Base-by-base conservation (phyloP, 2,329 filamentous ascomycete genomes). In the Teratosphaeria epicoccoides region DNA sequence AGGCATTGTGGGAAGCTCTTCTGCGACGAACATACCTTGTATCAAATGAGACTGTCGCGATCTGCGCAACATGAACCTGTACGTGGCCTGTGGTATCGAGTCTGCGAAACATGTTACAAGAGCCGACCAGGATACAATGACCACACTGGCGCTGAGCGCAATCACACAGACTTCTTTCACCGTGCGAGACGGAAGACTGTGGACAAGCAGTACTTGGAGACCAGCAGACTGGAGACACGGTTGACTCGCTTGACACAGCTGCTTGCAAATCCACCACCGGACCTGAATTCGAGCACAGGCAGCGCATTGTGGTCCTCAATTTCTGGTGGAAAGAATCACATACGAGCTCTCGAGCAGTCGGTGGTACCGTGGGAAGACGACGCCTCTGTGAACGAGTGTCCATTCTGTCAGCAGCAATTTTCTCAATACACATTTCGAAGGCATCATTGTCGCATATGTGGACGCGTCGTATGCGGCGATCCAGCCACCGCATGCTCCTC, bases 41-140 rank as follows among this genome's bases (percentile, higher is more conserved):
- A 97, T 66, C 91, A 98, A 73, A 97, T 97, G 87, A 96, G 94
- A 74, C 76, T 98, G 10, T 95, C 90, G 7, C 78, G 90, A 50
- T 85, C 89, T 25, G 93, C 93, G 3, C 80, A 84, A 53, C 88
- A 96, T 69, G 93, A 98, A 57, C 91, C 93, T 0, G 81, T 93
- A 1, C 77, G 91, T 55, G 93, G 93, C 6, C 80, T 88, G 60
- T 98, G 93, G 93, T 95, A 88, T 61, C 76, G 93, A 49, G 91
- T 97, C 1, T 98, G 93, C 66, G 93, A 98, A 73, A 97, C 93
- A n/a, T 98, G 93, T 71, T 98, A 93, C 73, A 97, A 96, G 72
- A 95, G 89, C 49, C 81, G 93, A 62, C 88, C 90, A 24, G 93
- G 93, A 3, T 98, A 98, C 70, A 95, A 94, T 65, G 90, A 98